A percentile compares a stretch with the other conserved stretches of the same genome.
phyloP scores from a whole-genome alignment of 140 eudicot genomes.

The Oenanthe javanica region DNA sequence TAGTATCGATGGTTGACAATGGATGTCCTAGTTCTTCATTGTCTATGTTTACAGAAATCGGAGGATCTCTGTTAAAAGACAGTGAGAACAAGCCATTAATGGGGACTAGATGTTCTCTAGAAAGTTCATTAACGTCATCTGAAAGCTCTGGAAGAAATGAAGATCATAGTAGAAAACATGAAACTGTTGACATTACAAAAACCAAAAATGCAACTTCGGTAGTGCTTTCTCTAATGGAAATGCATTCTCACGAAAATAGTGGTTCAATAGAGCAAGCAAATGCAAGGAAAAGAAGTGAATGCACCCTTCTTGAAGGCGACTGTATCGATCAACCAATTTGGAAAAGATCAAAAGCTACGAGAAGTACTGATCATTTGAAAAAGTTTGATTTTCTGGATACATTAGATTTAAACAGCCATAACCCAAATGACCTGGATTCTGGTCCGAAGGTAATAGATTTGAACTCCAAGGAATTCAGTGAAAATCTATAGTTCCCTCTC shows the following conservation, averaged over 20 bases:
- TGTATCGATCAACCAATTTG: conserved; percentile 18
- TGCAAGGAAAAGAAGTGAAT: conserved; percentile 56
- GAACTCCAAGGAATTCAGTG: conserved; percentile 24
- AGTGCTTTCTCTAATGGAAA: conserved; percentile 51
- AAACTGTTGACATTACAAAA: not conserved
- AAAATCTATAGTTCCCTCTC: not conserved
- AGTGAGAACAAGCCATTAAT: conserved; percentile 13
- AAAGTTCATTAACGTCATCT: conserved; percentile 49
- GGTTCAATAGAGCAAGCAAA: conserved; percentile 6
- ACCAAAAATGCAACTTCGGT: conserved; percentile 14
- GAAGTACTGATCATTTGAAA: conserved; percentile 14
- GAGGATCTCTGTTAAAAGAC: conserved; percentile 22
- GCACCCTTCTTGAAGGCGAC: conserved; percentile 39
- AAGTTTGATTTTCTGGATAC: conserved; percentile 16
- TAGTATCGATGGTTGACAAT: conserved; percentile 41
- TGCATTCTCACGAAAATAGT: conserved; percentile 19
- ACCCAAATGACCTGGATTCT: conserved; percentile 23
- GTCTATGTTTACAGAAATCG: conserved; percentile 31
- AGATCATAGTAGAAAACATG: conserved; percentile 7
- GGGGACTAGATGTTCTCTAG: conserved; percentile 23
- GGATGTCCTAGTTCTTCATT: conserved; percentile 37
- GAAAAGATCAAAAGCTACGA: conserved; percentile 26
- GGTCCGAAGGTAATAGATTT: conserved; percentile 27
- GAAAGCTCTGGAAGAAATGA: conserved; percentile 59
- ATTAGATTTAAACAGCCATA: conserved; percentile 36